Base-by-base conservation (phyloP, 768 basidiomycete species). In the Termitomyces sp. region DNA sequence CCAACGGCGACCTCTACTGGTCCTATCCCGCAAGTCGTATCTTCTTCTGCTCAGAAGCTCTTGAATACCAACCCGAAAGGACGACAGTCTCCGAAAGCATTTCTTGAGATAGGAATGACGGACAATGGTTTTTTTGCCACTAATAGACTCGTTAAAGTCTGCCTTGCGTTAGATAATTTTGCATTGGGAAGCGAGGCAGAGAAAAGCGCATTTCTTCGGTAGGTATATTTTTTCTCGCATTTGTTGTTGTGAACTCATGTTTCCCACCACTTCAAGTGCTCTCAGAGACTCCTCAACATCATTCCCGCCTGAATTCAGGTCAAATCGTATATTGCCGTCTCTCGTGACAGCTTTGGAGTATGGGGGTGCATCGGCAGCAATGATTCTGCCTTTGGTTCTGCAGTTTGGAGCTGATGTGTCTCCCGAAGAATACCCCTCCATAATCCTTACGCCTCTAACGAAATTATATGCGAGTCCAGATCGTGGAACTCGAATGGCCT, bases 401-500 rank as follows among this genome's bases (percentile, higher is more conserved):
- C 86, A 87, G 56, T 83, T 97, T 41, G 90, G 93, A 3, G 83
- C 81, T 65, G 83, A 84, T 63, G 78, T 91, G 0, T 73, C 89
- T 0, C 80, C 85, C 1, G 81, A 85, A 20, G 87, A 95, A 51
- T 96, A 95, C 66, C 68, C 78, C 2, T 79, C 78, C 39, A 67
- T 82, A 5, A 84, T 98, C 16, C 71, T 95, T 2, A 81, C 81
- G 7, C 93, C 96, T 0, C 78, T 99, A 2, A 80, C 93, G 45
- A 92, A 88, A 70, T 78, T 98, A 39, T 98, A 81, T 66, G 82
- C 88, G 2, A 95, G 89, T 64, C 91, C 95, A 0, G 97, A 99
- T 72, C 83, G 97, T 47, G 95, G 94, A 1, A 93, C 88, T 24
- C 82, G 97, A 33, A 96, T 99, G 89, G 95, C 94, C 6, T 74